These are phyloP conservation scores for Adenanthera pavonina DNA, from an alignment of 306 rosid species.

Conservation along the genomic window DNA sequence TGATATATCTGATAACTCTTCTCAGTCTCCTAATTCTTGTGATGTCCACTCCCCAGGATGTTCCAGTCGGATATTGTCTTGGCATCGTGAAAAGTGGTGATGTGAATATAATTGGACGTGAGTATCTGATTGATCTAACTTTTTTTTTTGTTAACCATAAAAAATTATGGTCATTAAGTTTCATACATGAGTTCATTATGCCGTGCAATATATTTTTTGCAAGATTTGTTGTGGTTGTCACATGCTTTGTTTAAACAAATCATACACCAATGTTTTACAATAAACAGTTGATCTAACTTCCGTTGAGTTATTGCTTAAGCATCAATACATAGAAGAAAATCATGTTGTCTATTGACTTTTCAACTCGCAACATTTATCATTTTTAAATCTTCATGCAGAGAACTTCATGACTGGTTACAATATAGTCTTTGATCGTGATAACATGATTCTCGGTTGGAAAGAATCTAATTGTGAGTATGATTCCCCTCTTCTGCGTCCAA, in stretches of 20 bases:
- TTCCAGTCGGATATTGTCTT: slow-evolving; percentile 46
- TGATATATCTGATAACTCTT: slow-evolving; percentile 23
- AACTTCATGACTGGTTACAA: slow-evolving; percentile 96
- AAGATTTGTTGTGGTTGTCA: not conserved
- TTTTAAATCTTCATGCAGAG: slow-evolving; percentile 59
- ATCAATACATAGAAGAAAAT: not conserved
- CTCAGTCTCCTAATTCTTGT: slow-evolving; percentile 32
- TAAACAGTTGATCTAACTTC: slow-evolving; percentile 1
- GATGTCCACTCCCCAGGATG: slow-evolving; percentile 48
- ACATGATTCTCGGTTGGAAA: slow-evolving; percentile 77
- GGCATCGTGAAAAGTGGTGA: slow-evolving; percentile 63
- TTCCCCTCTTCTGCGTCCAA: slow-evolving; percentile 16
- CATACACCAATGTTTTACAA: slow-evolving; percentile 8
- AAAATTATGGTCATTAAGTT: slow-evolving; percentile 10
- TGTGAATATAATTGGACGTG: slow-evolving; percentile 86
- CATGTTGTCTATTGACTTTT: not conserved
- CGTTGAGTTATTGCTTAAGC: slow-evolving; percentile 12
- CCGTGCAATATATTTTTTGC: slow-evolving; percentile 6
- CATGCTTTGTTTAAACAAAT: slow-evolving; percentile 5
- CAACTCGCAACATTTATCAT: slow-evolving; percentile 10
- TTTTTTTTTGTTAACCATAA: not conserved
- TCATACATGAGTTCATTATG: slow-evolving; percentile 3
- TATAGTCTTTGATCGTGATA: slow-evolving; percentile 77
- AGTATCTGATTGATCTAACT: slow-evolving; percentile 45
- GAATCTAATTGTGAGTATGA: slow-evolving; percentile 69